Evolutionary conservation across 176 grass and related monocot genomes (phyloP).

Genomic region (Phoenix roebelenii): DNA sequence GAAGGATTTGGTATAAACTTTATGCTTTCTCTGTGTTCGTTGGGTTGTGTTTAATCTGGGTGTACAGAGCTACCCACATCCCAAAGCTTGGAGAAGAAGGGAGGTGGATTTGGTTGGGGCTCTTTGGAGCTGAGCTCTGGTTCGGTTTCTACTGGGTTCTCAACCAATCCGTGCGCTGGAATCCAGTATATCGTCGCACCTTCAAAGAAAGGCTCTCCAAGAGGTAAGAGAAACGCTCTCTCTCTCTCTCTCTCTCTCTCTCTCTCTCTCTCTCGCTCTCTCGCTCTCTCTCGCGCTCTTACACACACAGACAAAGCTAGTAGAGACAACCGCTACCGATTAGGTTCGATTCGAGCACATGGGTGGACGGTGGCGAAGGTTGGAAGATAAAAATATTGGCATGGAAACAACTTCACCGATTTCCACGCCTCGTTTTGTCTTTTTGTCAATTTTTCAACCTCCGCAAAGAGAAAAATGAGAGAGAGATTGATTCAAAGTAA

Average conservation of each 20-base stretch:
- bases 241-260: neutral
- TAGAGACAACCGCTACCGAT: too few species aligned
- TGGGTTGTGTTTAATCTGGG: constrained; percentile 41
- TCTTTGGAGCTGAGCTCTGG: constrained; percentile 57
- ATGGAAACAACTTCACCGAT: too few species aligned
- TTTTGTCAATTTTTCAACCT: too few species aligned
- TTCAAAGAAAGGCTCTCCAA: constrained; percentile 45
- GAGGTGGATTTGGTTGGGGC: constrained; percentile 37
- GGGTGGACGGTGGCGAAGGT: too few species aligned
- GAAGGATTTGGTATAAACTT: constrained; percentile 30
- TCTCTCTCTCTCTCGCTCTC: neutral
- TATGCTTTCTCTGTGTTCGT: constrained; percentile 34
- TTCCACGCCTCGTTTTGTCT: too few species aligned
- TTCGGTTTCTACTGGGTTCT: constrained; percentile 67
- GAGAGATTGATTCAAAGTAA: too few species aligned
- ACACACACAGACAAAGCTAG: neutral
- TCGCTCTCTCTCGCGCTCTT: neutral
- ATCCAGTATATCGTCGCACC: constrained; percentile 32
- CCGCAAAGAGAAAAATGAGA: too few species aligned
- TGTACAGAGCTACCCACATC: constrained; percentile 29
- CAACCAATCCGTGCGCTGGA: constrained; percentile 58
- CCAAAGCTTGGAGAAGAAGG: constrained; percentile 18
- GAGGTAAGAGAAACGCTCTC: constrained; percentile 28
- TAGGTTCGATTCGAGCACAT: too few species aligned
- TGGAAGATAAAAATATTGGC: too few species aligned